phyloP scores from a whole-genome alignment of 2,329 filamentous ascomycete genomes.

The Scedosporium apiospermum region DNA sequence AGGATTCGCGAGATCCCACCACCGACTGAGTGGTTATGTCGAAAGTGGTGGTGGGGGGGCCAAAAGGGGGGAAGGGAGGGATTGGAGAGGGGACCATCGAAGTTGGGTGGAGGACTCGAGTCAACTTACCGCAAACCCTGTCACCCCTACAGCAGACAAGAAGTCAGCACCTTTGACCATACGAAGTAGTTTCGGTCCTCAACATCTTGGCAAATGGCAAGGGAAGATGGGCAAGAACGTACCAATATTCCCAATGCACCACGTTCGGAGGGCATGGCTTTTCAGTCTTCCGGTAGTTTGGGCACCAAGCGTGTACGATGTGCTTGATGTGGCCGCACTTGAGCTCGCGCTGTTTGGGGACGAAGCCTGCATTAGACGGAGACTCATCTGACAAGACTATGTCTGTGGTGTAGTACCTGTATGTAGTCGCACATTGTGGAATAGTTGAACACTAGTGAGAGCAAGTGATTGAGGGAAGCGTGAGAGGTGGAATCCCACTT shows the following conservation, averaged over 20 bases:
- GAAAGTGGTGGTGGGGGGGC: constrained; percentile 8
- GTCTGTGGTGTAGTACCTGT: background rate
- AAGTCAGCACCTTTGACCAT: background rate
- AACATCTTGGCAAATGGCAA: background rate
- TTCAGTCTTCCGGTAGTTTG: constrained; percentile 6
- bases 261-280: constrained; percentile 6
- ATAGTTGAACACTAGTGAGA: background rate
- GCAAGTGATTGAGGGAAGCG: background rate
- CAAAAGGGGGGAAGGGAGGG: constrained; percentile 3
- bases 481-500: too few species aligned
- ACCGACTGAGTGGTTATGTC: background rate
- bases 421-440: constrained; percentile 7
- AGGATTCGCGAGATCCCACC: background rate
- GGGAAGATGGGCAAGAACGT: background rate
- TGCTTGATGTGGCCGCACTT: constrained; percentile 7
- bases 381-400: background rate
- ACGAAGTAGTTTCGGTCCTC: background rate
- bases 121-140: constrained; percentile 5
- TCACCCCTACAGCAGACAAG: background rate
- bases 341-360: background rate
- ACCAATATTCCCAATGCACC: constrained; percentile 7
- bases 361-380: background rate
- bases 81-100: background rate
- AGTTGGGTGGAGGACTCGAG: background rate
- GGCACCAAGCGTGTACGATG: constrained; percentile 7